Conservation (phyloP, 345 rosid genomes). For the Theobroma cacao region DNA sequence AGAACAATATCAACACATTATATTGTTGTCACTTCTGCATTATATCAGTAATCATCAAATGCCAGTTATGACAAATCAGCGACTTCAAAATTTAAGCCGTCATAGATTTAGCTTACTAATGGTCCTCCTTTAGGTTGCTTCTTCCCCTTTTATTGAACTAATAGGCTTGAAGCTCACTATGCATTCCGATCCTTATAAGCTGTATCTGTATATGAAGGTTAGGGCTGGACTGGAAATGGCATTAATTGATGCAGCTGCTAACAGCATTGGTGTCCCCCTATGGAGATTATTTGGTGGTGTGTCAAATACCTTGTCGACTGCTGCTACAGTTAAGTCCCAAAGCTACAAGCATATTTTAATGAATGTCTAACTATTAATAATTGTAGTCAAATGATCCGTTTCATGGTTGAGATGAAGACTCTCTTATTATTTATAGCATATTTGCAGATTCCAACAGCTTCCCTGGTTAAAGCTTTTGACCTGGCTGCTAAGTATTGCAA, state of each 20-base stretch:
- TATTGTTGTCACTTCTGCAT: no score
- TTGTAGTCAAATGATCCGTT: background rate
- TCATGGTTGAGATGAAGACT: background rate
- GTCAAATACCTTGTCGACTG: slow-evolving; percentile 8
- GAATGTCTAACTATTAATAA: background rate
- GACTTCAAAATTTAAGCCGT: background rate
- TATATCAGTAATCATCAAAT: no score
- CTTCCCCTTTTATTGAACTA: background rate
- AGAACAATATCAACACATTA: no score
- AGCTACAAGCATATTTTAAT: background rate
- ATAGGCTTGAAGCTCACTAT: no score
- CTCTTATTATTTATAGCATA: background rate
- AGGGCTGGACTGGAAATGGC: slow-evolving; percentile 31
- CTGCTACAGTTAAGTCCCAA: slow-evolving; percentile 16
- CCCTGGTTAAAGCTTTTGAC: slow-evolving; percentile 10
- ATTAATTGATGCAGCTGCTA: slow-evolving; percentile 26
- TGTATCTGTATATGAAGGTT: slow-evolving; percentile 9
- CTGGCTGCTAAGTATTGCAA: slow-evolving; percentile 10
- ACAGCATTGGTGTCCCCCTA: slow-evolving; percentile 24
- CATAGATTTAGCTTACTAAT: no score
- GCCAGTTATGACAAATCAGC: background rate
- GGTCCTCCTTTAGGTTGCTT: no score
- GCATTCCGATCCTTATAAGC: background rate
- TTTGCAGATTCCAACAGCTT: slow-evolving; percentile 9
- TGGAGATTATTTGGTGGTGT: slow-evolving; percentile 32